Base-by-base conservation (phyloP, 2,329 filamentous ascomycete species). In the Penicillium thymicola region DNA sequence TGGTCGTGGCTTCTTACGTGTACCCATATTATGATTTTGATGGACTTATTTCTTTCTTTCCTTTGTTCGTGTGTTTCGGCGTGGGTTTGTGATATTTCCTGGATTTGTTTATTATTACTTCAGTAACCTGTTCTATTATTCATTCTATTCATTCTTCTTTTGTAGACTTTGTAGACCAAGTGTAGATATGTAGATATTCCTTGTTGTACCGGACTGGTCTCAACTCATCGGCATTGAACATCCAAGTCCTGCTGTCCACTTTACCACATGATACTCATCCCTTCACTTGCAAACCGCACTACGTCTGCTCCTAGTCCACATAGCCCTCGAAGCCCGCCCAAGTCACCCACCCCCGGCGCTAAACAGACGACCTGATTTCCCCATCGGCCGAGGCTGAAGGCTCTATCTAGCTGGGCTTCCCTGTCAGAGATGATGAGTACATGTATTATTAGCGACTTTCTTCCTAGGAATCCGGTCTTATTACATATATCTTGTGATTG, bases 21-120 rank as follows among this genome's bases (percentile, higher is more conserved):
- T 68, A 70, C 57, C 61, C 65, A 70, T 70, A 68, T 69, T 56
- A 70, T 67, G 70, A 70, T 67, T 60, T 66, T 67, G 65, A 72
- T 71, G 68, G 64, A 67, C 43, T n/a, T 43, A 18, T 50, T 38
- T 21, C 11, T 8, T 62, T 62, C n/a, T 61, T 55, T 49, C 49
- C 16, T 61, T 65, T 65, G 41, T 55, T 44, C 30, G 30, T 55
- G 51, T 58, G 51, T 48, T 58, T 56, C 44, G 61, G 57, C 51
- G 59, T 58, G 50, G 51, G 18, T 58, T 53, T 23, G 32, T 41
- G 46, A 55, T 54, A 57, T 55, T 46, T 50, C 58, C 40, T 60
- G 47, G 61, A 56, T 41, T 36, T 59, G 45, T 28, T 45, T 55
- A 44, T 46, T 50, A 32, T 21, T 48, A 59, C 40, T 53, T 53